A percentile compares a stretch with the other conserved stretches of the same genome.
These are phyloP conservation scores for Oenanthe sinensis DNA, from an alignment of 129 eudicot genomes.

Conservation along the genomic window DNA sequence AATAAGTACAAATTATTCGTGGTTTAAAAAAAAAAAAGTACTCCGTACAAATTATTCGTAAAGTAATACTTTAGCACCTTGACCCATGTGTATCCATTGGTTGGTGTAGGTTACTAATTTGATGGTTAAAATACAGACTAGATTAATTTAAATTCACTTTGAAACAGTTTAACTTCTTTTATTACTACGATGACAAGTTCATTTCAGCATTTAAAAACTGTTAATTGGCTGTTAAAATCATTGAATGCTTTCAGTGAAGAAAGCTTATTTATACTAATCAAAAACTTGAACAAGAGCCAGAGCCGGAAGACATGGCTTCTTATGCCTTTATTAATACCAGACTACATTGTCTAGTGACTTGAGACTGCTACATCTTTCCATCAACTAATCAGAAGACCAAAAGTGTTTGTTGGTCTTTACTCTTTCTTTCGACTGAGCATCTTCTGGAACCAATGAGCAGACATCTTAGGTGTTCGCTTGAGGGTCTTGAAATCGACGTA, in stretches of 20 bases:
- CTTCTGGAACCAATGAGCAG: slow-evolving; percentile 80
- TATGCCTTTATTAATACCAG: not conserved
- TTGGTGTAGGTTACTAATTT: no score
- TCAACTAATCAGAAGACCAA: not conserved
- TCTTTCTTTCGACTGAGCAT: slow-evolving; percentile 34
- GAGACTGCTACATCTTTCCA: not conserved
- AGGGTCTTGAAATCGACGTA: slow-evolving; percentile 75
- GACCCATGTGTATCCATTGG: no score
- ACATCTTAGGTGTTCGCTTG: slow-evolving; percentile 78
- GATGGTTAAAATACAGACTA: no score
- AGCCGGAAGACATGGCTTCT: not conserved
- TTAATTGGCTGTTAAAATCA: not conserved
- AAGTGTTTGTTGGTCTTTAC: not conserved
- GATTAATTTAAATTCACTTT: no score
- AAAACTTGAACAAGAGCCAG: not conserved
- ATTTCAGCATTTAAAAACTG: no score
- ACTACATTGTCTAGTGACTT: not conserved
- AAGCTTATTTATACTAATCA: not conserved
- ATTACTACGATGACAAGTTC: no score
- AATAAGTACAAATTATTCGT: no score
- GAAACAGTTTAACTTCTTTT: no score
- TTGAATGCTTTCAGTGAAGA: no score
- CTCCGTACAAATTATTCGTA: no score
- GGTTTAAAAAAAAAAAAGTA: no score
- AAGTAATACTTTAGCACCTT: no score